A percentile compares a stretch with the other conserved stretches of the same genome.
Conservation (phyloP, 2,329 filamentous ascomycete genomes). For the Drechslerella dactyloides region DNA sequence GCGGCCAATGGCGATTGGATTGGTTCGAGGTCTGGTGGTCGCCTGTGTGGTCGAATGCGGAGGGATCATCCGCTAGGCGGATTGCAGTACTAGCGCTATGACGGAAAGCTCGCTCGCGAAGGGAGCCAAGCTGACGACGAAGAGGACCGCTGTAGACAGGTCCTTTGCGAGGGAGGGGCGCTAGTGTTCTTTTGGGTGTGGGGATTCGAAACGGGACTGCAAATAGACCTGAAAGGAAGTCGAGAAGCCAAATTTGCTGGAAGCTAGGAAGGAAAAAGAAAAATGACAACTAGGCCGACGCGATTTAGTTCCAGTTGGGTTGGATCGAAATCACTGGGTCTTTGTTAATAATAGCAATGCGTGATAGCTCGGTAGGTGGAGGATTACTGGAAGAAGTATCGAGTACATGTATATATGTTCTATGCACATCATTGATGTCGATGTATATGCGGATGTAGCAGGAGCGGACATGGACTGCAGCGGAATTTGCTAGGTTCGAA, state of each 20-base stretch:
- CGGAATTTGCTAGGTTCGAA: conserved; percentile 10
- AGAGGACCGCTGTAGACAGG: conserved; percentile 24
- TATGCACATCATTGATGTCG: background rate
- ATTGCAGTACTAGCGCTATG: conserved; percentile 40
- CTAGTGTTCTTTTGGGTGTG: conserved; percentile 28
- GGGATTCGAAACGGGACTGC: conserved; percentile 36
- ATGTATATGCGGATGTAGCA: background rate
- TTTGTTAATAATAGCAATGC: background rate
- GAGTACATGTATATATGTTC: background rate
- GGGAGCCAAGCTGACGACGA: conserved; percentile 38
- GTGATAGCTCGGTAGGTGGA: background rate
- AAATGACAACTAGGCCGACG: conserved; percentile 5
- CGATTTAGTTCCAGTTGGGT: conserved; percentile 3
- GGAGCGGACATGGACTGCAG: conserved; percentile 7
- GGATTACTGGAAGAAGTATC: background rate
- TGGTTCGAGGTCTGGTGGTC: conserved; percentile 11
- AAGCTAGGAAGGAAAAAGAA: conserved; percentile 4
- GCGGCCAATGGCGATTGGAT: conserved; percentile 22
- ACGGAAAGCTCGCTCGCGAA: conserved; percentile 41
- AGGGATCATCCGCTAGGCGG: conserved; percentile 44
- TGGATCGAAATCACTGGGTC: background rate
- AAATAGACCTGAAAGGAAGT: conserved; percentile 33
- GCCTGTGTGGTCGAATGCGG: conserved; percentile 32
- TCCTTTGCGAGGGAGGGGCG: conserved; percentile 28
- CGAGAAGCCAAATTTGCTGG: background rate